Base-by-base conservation (phyloP, 805 yeast species). In the Isabelozyma rhagii region DNA sequence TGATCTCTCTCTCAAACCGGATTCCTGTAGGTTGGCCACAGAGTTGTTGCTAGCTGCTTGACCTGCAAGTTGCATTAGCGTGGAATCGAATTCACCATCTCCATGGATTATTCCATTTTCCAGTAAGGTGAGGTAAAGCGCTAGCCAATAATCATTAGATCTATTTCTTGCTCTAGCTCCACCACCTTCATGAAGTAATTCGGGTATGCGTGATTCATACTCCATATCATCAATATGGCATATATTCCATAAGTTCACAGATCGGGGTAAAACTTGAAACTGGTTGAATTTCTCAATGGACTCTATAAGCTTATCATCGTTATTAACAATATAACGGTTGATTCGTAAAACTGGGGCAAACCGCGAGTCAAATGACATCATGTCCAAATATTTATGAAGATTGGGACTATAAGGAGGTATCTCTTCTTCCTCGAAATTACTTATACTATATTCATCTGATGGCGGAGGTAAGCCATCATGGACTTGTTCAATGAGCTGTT, bases 291-390 rank as follows among this genome's bases (percentile, higher is more conserved):
- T 55, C 28, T 53, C 40, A 14, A 65, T 64, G 4, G 46, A 28
- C 13, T 18, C 47, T 7, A 31, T 39, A 6, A 58, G 48, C 18
- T 42, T 46, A 14, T 28, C 27, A 10, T 52, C 45, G 39, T 51
- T 54, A 41, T 54, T 53, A 17, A 62, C 56, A 8, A 62, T 36
- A 2, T 54, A 31, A 25, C 55, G 52, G 46, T 65, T 65, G 15
- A 63, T 53, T 38, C 69, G 41, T 18, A 65, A 47, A 8, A 63
- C 58, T 2, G 68, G 68, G 3, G 55, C 47, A 46, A 62, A 62
- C 41, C 68, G 48, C 2, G 68, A 59, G 46, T 65, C 69, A 50
- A 62, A 63, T 4, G 68, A 63, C 13, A 65, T 45, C 13, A 63
- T 39, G 47, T 65, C 69, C 11, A 59, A 50, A 46, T 58, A 55